Evolutionary conservation across 345 rosid genomes (phyloP).

Genomic region (Brassica juncea): DNA sequence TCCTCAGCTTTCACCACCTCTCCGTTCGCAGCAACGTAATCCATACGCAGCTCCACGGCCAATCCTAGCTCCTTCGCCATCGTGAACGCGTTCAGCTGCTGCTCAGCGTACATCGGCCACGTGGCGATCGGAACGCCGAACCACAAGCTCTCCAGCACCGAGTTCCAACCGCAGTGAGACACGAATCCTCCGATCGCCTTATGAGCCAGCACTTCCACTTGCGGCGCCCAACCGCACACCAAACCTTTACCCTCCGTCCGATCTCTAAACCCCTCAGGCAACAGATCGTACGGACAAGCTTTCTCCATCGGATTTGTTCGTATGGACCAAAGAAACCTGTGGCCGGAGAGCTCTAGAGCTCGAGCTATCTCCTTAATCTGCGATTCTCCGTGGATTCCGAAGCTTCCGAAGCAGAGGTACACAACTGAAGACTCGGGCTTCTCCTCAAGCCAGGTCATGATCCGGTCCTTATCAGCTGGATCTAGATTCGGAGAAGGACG

Average conservation of each 20-base stretch:
- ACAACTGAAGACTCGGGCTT: conserved; percentile 50
- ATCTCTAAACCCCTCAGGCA: conserved; percentile 47
- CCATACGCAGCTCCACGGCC: conserved; percentile 43
- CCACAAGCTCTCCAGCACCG: conserved; percentile 57
- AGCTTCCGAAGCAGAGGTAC: conserved; percentile 57
- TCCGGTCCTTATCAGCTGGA: conserved; percentile 6
- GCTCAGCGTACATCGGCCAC: conserved; percentile 60
- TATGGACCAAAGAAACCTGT: conserved; percentile 42
- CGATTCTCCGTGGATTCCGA: conserved; percentile 33
- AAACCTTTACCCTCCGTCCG: conserved; percentile 36
- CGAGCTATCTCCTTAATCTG: conserved; percentile 53
- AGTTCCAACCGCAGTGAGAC: conserved; percentile 68
- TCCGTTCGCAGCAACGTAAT: conserved; percentile 30
- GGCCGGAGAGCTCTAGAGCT: conserved; percentile 46
- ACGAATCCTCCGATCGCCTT: conserved; percentile 50
- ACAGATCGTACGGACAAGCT: conserved; percentile 2
- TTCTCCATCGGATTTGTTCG: conserved; percentile 33
- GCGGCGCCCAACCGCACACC: conserved; percentile 51
- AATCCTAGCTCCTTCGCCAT: conserved; percentile 49
- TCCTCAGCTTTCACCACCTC: conserved; percentile 44
- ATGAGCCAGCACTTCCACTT: conserved; percentile 46
- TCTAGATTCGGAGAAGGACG: conserved; percentile 34
- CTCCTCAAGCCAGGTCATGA: conserved; percentile 53
- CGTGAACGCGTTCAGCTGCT: conserved; percentile 52
- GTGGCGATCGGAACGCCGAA: conserved; percentile 46